Evolutionary conservation across 2,329 filamentous ascomycete species (phyloP), one percentile per base, ranked within the genome.

Genomic region (Bisporella sp.): DNA sequence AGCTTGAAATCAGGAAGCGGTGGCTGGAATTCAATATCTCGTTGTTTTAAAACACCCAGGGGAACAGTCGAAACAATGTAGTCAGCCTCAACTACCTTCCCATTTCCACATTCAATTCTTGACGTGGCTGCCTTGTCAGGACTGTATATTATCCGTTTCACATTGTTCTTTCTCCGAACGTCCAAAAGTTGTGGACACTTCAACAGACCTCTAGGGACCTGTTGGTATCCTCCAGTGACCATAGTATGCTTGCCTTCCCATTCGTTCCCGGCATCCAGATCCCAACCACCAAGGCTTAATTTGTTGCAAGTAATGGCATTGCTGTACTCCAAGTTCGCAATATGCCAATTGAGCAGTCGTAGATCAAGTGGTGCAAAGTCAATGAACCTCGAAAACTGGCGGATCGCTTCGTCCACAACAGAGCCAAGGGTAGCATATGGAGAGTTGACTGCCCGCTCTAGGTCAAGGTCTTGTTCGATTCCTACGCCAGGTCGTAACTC

Each of bases 251-350:
- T 84, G 5, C 93, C 93, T 66, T 96, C 91, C 72, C 95, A 99
- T 65, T 99, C 93, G 61, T 99, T 96, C 0, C 93, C 93, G 46
- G 91, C 90, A 64, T 99, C 95, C 62, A 99, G 90, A 67, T 99
- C 95, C 89, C 95, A 97, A 0, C 91, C 85, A 6, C 85, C 82
- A 11, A 99, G 79, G 66, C 92, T 97, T 13, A 99, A 78, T 55
- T 87, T 85, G 57, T 87, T 84, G 49, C 96, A 82, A 57, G 90
- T 95, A 2, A 84, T 88, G 2, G 93, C 93, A 66, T 97, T 99
- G 55, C 92, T 95, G 65, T 99, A 99, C 68, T 99, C 93, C 11
- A 99, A 77, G 64, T 99, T 99, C 57, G 95, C 95, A 66, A 96
- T 87, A 68, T 99, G 95, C 93, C 93, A 99, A 64, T 96, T 99